Evolutionary conservation across 148 eudicot genomes (phyloP), one percentile per base, ranked within the genome.

Genomic region (Suaeda aralocaspica): DNA sequence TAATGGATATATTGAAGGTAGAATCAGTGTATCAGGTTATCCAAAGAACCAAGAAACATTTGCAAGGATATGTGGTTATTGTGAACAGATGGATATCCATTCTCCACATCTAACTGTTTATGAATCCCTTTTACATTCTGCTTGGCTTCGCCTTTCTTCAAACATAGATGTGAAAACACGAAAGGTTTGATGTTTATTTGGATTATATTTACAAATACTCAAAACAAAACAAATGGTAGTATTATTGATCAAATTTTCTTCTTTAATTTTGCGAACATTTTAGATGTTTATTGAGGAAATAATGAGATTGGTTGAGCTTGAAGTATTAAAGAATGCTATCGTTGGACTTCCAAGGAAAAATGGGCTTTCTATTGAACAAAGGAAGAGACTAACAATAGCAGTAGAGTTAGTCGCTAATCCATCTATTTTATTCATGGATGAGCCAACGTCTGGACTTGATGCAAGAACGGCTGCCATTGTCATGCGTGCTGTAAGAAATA

Each of bases 401-500:
- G 92, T 87, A 33, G 92, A 87, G 72, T 68, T 87, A 55, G 92
- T 88, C 31, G 83, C 92, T 25, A 85, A 89, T 65, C 96, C 90
- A 29, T 85, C 96, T 6, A 89, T 89, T 36, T 85, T 89, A 28
- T 89, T 89, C 80, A 82, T 90, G 96, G 96, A 90, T 65, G 96
- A 90, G 75, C 96, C 96, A 2, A 90, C 96, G 13, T 90, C 96
- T 4, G 96, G 96, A 12, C 92, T 90, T 61, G 96, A 90, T 73
- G 96, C 96, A 24, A 81, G 96, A 82, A 90, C 96, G 51, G 96
- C 96, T 61, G 96, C 96, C 33, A 90, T 90, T 76, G 92, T 90
- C 28, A 87, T 89, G 96, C 81, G 92, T 36, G 77, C 96, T 6
- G 85, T 87, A 69, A 81, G 96, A 66, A 89, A 89, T 56, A 87